Evolutionary conservation across 2,329 filamentous ascomycete genomes (phyloP).

Genomic region (Rhytidhysteron rufulum): DNA sequence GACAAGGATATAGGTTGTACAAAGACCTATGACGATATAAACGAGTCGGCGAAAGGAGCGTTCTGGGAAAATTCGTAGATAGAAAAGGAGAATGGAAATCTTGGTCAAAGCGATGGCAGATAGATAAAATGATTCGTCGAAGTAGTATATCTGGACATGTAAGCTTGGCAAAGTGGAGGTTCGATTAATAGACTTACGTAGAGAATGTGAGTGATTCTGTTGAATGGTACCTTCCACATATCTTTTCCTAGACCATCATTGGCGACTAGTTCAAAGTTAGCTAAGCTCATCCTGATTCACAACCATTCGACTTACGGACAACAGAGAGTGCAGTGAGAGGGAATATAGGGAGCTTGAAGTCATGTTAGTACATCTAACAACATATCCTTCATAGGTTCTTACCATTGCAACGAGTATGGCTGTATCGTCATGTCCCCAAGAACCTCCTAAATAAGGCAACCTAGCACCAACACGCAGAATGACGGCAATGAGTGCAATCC

Average conservation of each 20-base stretch:
- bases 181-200: slow-evolving; percentile 16
- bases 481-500: slow-evolving; percentile 30
- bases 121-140: slow-evolving; percentile 19
- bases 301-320: slow-evolving; percentile 10
- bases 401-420: slow-evolving; percentile 38
- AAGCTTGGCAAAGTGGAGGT: neutral
- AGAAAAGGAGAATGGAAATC: slow-evolving; percentile 26
- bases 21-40: slow-evolving; percentile 13
- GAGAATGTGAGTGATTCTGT: slow-evolving; percentile 44
- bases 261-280: slow-evolving; percentile 10
- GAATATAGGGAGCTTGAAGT: slow-evolving; percentile 14
- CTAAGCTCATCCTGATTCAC: too few species aligned
- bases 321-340: slow-evolving; percentile 18
- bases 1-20: slow-evolving; percentile 14
- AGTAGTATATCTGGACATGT: slow-evolving; percentile 17
- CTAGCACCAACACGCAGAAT: slow-evolving; percentile 34
- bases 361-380: too few species aligned
- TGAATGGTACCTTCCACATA: slow-evolving; percentile 46
- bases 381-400: too few species aligned
- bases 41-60: slow-evolving; percentile 12
- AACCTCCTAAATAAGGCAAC: slow-evolving; percentile 30
- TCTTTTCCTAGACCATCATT: slow-evolving; percentile 48
- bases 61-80: slow-evolving; percentile 27
- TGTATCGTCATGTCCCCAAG: slow-evolving; percentile 38
- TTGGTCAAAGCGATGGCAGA: slow-evolving; percentile 19